These are phyloP conservation scores for Didymella sp. DNA, from an alignment of 2,329 filamentous ascomycete genomes.

Conservation along the genomic window DNA sequence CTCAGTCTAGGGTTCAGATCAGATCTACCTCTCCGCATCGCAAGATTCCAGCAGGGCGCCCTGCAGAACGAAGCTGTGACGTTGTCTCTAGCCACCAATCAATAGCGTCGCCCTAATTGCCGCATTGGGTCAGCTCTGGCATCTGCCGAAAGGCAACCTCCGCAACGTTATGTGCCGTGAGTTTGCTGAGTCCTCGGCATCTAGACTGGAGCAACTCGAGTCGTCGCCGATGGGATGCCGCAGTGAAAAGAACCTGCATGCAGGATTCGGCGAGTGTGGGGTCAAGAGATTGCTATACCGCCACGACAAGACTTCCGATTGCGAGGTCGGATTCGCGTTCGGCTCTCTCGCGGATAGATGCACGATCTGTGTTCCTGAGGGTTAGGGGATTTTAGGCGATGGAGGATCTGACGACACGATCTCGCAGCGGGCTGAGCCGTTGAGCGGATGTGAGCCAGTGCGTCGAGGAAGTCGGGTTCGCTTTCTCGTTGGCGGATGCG, in stretches of 20 bases:
- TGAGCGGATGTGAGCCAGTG: neutral
- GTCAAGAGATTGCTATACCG: neutral
- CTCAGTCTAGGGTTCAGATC: neutral
- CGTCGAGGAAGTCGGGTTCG: slow-evolving; percentile 7
- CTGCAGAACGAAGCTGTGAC: neutral
- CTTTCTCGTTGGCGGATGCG: slow-evolving; percentile 1
- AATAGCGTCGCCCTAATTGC: slow-evolving; percentile 11
- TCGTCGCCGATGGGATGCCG: too few species aligned
- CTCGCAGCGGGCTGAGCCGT: slow-evolving; percentile 7
- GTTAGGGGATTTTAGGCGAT: slow-evolving; percentile 10
- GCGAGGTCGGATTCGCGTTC: slow-evolving; percentile 14
- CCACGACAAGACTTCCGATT: neutral
- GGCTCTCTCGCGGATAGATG: slow-evolving; percentile 5
- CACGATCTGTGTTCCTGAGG: slow-evolving; percentile 10
- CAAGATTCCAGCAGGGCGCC: neutral
- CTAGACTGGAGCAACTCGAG: neutral
- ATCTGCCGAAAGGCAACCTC: slow-evolving; percentile 1
- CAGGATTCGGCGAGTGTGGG: neutral
- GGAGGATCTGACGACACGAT: slow-evolving; percentile 2
- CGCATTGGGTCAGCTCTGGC: slow-evolving; percentile 2
- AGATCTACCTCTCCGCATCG: neutral
- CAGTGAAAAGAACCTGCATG: neutral
- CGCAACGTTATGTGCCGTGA: neutral
- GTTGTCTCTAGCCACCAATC: neutral
- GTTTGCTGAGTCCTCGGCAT: neutral